Evolutionary conservation across 305 asterid genomes (phyloP).

Genomic region (Rubia peregrina): DNA sequence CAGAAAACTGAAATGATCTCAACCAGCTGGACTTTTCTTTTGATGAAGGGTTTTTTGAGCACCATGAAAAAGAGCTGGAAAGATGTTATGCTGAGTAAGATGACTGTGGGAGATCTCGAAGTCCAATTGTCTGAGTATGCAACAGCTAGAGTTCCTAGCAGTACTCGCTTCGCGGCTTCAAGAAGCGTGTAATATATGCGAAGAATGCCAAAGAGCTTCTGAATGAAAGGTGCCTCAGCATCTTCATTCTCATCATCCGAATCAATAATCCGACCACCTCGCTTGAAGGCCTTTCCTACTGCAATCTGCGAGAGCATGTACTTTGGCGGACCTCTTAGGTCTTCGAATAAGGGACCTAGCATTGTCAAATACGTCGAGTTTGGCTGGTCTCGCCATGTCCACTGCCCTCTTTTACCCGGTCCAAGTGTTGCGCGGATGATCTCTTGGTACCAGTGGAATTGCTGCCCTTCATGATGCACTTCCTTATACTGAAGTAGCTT

Average conservation of each 20-base stretch:
- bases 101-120: conserved; percentile 42
- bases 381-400: conserved; percentile 78
- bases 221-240: conserved; percentile 84
- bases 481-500: conserved; percentile 90
- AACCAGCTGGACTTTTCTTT: conserved; percentile 74
- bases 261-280: conserved; percentile 52
- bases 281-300: conserved; percentile 35
- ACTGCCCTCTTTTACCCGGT: conserved; percentile 94
- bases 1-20: conserved; percentile 65
- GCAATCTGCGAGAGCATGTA: conserved; percentile 89
- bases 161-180: conserved; percentile 51
- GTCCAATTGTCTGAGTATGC: conserved; percentile 51
- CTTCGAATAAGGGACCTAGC: conserved; percentile 83
- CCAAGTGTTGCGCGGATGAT: conserved; percentile 74
- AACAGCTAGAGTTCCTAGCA: conserved; percentile 61
- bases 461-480: conserved; percentile 62
- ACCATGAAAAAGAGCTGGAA: conserved; percentile 91
- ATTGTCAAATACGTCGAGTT: conserved; percentile 38
- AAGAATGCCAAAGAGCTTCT: conserved; percentile 74
- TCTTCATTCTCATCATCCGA: conserved; percentile 92
- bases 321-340: conserved; percentile 91
- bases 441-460: conserved; percentile 85
- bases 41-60: conserved; percentile 88
- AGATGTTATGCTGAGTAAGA: conserved; percentile 50
- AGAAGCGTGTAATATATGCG: conserved; percentile 76